Conservation (phyloP, 148 eudicot genomes). For the Rhododendron ferrugineum region DNA sequence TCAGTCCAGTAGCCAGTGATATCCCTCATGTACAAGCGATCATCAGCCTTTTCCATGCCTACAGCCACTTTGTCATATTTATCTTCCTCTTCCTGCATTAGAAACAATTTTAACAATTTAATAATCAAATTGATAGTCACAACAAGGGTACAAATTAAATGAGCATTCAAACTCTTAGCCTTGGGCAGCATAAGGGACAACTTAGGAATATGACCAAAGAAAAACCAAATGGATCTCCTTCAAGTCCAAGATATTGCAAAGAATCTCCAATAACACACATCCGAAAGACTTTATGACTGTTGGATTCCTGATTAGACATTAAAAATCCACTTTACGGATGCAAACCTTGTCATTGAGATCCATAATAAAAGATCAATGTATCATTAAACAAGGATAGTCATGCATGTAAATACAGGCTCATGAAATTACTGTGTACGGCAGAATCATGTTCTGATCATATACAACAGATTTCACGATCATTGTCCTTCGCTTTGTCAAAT, state of each 20-base stretch:
- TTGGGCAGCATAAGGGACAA: not conserved
- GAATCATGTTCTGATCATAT: not conserved
- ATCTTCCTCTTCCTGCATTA: slow-evolving; percentile 79
- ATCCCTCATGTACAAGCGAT: slow-evolving; percentile 53
- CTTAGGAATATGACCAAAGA: not conserved
- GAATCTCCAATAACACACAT: not conserved
- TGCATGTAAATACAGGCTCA: not conserved
- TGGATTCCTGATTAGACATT: not conserved
- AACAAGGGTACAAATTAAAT: not conserved
- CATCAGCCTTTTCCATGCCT: slow-evolving; percentile 44
- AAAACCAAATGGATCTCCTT: not conserved
- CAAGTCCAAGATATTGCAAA: not conserved
- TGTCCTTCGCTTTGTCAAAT: not conserved
- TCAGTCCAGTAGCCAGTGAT: slow-evolving; percentile 39
- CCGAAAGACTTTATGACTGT: not conserved
- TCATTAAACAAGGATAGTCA: not conserved
- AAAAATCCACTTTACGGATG: not conserved
- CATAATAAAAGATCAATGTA: not conserved
- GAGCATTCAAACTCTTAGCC: not conserved
- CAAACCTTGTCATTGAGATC: not conserved
- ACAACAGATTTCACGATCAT: not conserved
- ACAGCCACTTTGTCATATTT: slow-evolving; percentile 61
- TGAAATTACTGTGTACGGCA: not conserved
- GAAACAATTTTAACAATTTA: not conserved
- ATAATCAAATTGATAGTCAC: no score